Evolutionary conservation across 352 stramenopile species (phyloP).

Genomic region (Phytophthora podocarpi): DNA sequence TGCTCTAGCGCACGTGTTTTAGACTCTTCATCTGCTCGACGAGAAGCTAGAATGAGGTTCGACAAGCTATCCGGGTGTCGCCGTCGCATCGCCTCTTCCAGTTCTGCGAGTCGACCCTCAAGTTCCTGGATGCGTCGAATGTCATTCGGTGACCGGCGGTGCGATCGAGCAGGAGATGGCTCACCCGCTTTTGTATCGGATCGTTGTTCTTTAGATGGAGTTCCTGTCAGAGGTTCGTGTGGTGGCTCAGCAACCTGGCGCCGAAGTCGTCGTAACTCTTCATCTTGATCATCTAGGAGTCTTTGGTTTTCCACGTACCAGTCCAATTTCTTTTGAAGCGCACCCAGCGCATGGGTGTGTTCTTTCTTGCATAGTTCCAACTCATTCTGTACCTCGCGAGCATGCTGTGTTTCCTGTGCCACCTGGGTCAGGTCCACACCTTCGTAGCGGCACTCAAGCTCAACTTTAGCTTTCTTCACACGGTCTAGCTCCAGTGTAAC

Average conservation of each 20-base stretch:
- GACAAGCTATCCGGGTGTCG: conserved; percentile 81
- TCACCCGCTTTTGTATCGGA: neutral
- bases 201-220: conserved; percentile 21
- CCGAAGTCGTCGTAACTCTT: conserved; percentile 49
- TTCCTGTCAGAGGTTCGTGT: conserved; percentile 6
- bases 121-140: conserved; percentile 81
- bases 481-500: conserved; percentile 73
- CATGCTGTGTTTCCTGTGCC: conserved; percentile 56
- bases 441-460: conserved; percentile 81
- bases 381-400: conserved; percentile 49
- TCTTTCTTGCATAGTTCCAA: conserved; percentile 53
- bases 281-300: conserved; percentile 80
- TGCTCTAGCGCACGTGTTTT: conserved; percentile 44
- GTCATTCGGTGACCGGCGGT: conserved; percentile 52
- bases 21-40: conserved; percentile 68
- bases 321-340: conserved; percentile 81
- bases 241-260: conserved; percentile 12
- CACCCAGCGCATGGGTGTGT: conserved; percentile 46
- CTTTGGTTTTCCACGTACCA: conserved; percentile 88
- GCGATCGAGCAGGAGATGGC: conserved; percentile 18
- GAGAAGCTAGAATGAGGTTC: conserved; percentile 77
- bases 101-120: conserved; percentile 60
- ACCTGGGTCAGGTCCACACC: conserved; percentile 68
- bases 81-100: conserved; percentile 78
- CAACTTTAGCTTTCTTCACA: conserved; percentile 81